Base-by-base conservation (phyloP, 2,329 filamentous ascomycete genomes). In the Mariannaea elegans region DNA sequence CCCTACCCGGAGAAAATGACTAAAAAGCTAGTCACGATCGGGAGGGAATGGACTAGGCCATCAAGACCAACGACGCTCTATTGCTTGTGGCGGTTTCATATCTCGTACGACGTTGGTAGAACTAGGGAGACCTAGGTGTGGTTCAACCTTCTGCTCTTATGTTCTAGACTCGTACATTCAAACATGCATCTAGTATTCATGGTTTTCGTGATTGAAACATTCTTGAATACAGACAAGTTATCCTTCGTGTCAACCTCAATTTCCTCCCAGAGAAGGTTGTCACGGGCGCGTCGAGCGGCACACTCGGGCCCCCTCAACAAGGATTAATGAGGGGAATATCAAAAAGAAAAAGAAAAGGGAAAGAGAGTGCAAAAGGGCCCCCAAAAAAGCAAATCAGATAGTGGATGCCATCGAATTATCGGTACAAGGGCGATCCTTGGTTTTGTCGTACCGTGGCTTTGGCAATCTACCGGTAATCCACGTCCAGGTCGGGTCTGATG, bases 391-490 rank as follows among this genome's bases (percentile, higher is more conserved):
- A 47, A 41, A 41, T 18, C 31, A 21, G 24, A 46, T 24, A 39
- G 23, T 38, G 41, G 54, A 21, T 49, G n/a, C n/a, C n/a, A n/a
- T n/a, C n/a, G n/a, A n/a, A n/a, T n/a, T n/a, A n/a, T 14, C 16
- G 39, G 36, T 59, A 19, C 56, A 54, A 38, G 56, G 56, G 18
- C 39, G 18, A 49, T 49, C 49, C 49, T 45, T 49, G 56, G 18
- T 34, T 59, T 27, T 44, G 42, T 48, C 44, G 44, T 38, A 24
- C 34, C 31, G 42, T 41, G 31, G 38, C 46, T 21, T 36, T 31
- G 14, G n/a, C 16, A 21, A 34, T 53, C 42, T 29, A 42, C 18
- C n/a, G n/a, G 34, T 38, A 52, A 46, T 18, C 45, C 34, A 49
- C 41, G 47, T 39, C 16, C 29, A 46, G 55, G 47, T 13, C 19